phyloP scores from a whole-genome alignment of 1,284 basidiomycete species.

The Ustilago curta region DNA sequence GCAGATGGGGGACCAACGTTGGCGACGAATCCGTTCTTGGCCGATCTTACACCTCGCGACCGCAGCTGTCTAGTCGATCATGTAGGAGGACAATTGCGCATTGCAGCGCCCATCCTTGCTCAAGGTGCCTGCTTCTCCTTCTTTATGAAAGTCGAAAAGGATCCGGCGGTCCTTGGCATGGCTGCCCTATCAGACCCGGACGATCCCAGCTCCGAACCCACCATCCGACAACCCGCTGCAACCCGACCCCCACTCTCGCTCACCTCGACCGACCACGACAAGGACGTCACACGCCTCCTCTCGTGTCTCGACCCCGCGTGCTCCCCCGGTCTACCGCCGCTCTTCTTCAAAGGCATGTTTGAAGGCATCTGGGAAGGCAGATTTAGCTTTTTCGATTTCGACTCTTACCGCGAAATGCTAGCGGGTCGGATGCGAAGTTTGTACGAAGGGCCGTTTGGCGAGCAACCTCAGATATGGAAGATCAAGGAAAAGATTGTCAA shows the following conservation, averaged over 20 bases:
- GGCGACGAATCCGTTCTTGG: constrained; percentile 69
- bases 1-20: constrained; percentile 6
- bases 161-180: constrained; percentile 61
- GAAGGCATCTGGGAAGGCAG: constrained; percentile 74
- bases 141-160: constrained; percentile 69
- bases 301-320: constrained; percentile 68
- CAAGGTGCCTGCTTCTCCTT: constrained; percentile 69
- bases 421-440: constrained; percentile 71
- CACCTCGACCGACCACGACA: constrained; percentile 58
- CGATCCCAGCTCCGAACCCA: constrained; percentile 20
- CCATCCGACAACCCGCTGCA: constrained; percentile 28
- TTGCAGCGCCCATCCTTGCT: constrained; percentile 64
- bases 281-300: constrained; percentile 52
- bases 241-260: constrained; percentile 42
- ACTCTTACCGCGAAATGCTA: constrained; percentile 72
- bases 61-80: constrained; percentile 69
- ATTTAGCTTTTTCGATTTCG: constrained; percentile 74
- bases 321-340: constrained; percentile 70
- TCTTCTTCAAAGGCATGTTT: constrained; percentile 70
- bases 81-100: constrained; percentile 66
- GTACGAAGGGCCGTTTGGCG: constrained; percentile 73
- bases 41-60: constrained; percentile 70
- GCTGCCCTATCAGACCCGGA: constrained; percentile 36
- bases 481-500: constrained; percentile 72
- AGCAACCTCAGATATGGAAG: constrained; percentile 74